Evolutionary conservation across 2,329 filamentous ascomycete species (phyloP).

Genomic region (Apiospora aurea): DNA sequence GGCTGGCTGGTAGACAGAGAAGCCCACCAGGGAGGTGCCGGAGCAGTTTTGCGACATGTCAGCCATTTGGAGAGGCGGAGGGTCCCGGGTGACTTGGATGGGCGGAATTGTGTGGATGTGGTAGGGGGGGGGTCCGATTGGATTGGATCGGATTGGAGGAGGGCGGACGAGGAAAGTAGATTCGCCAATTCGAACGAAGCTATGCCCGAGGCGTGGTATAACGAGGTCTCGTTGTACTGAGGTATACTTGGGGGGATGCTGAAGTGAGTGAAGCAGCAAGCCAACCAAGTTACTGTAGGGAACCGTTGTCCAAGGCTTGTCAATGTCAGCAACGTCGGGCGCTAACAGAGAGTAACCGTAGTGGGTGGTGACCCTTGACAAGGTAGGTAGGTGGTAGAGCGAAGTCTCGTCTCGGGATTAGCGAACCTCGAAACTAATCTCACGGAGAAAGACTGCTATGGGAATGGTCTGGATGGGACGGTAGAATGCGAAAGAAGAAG

Average conservation of each 20-base stretch:
- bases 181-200: background rate
- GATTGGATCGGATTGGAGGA: background rate
- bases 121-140: background rate
- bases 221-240: background rate
- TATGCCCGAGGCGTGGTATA: background rate
- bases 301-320: background rate
- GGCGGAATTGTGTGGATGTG: constrained; percentile 1
- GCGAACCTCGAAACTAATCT: constrained; percentile 8
- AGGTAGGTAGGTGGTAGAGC: background rate
- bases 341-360: background rate
- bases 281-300: background rate
- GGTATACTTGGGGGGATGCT: constrained; percentile 1
- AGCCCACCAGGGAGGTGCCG: constrained; percentile 51
- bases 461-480: background rate
- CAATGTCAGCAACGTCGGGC: background rate
- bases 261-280: constrained; percentile 20
- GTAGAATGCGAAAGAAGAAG: constrained; percentile 2
- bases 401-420: constrained; percentile 9
- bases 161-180: background rate
- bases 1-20: constrained; percentile 66
- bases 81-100: constrained; percentile 2
- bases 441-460: background rate
- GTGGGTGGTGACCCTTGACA: background rate
- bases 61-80: constrained; percentile 10
- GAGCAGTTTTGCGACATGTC: constrained; percentile 47